A percentile compares a stretch with the other conserved stretches of the same genome.
phyloP scores from a whole-genome alignment of 495 filamentous ascomycete species.

The Podospora pseudoanserina region DNA sequence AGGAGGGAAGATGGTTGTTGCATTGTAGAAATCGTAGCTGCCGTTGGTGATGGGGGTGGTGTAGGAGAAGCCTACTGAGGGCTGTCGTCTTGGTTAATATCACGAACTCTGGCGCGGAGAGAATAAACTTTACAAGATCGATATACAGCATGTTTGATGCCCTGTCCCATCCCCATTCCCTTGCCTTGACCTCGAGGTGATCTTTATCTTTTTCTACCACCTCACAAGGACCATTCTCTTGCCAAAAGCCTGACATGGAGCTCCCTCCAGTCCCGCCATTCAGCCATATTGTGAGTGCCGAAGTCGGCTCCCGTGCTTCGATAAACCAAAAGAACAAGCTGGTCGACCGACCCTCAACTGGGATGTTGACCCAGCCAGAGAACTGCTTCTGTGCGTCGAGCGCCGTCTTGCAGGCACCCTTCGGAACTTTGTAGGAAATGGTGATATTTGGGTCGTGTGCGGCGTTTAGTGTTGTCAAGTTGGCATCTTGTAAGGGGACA shows the following conservation, averaged over 20 bases:
- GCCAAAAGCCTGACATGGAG: constrained; percentile 67
- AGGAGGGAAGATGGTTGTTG: constrained; percentile 30
- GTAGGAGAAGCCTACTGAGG: constrained; percentile 54
- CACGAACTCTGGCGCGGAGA: background rate
- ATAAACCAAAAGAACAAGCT: constrained; percentile 79
- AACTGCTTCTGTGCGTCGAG: constrained; percentile 56
- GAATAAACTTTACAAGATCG: constrained; percentile 51
- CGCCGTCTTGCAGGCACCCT: constrained; percentile 52
- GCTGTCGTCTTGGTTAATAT: background rate
- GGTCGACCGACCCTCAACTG: constrained; percentile 53
- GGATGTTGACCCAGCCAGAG: constrained; percentile 48
- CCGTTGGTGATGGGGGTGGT: constrained; percentile 48
- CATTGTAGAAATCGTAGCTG: constrained; percentile 41
- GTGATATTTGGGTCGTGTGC: constrained; percentile 50
- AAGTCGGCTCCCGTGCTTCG: constrained; percentile 56
- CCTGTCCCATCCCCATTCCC: constrained; percentile 64
- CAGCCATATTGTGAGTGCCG: constrained; percentile 64
- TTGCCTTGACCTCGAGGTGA: constrained; percentile 39
- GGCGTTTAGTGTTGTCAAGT: background rate
- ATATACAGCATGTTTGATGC: constrained; percentile 73
- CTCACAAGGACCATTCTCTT: constrained; percentile 51
- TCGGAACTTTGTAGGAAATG: constrained; percentile 55
- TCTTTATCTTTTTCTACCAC: constrained; percentile 49
- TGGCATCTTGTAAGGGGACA: background rate
- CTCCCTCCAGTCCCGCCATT: constrained; percentile 63